Conservation (phyloP, 768 basidiomycete genomes). For the Auricularia sp. region DNA sequence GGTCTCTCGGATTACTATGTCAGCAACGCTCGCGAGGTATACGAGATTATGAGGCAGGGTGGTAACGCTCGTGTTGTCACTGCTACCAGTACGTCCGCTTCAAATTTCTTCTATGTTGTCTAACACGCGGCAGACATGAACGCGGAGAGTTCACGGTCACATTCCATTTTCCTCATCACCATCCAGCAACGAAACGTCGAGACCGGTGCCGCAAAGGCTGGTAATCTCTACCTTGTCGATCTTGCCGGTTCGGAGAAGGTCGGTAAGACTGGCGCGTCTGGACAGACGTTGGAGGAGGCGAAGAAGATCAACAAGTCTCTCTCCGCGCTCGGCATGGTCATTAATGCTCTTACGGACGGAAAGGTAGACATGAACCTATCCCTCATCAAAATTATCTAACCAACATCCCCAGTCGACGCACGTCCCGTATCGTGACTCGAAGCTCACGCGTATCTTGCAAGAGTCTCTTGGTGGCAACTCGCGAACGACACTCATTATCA, state of each 20-base stretch:
- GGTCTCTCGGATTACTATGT: conserved; percentile 97
- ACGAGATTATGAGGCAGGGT: conserved; percentile 98
- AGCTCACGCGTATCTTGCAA: conserved; percentile 97
- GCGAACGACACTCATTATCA: conserved; percentile 95
- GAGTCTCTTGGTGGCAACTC: conserved; percentile 95
- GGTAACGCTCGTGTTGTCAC: conserved; percentile 85
- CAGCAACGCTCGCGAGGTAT: conserved; percentile 88
- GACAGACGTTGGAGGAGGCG: conserved; percentile 96
- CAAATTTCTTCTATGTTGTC: background rate
- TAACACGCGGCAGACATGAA: conserved; percentile 78
- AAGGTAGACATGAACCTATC: conserved; percentile 49
- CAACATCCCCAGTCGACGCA: conserved; percentile 64
- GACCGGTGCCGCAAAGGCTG: conserved; percentile 89
- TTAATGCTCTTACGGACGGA: conserved; percentile 92
- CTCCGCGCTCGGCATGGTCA: conserved; percentile 97
- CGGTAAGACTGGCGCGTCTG: conserved; percentile 97
- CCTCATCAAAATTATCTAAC: conserved; percentile 3
- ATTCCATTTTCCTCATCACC: conserved; percentile 97
- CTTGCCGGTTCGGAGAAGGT: conserved; percentile 98
- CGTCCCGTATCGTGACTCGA: conserved; percentile 97
- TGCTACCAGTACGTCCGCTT: conserved; percentile 66
- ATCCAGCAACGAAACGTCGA: conserved; percentile 96
- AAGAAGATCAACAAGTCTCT: conserved; percentile 99
- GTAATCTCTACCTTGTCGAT: conserved; percentile 95
- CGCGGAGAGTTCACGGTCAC: conserved; percentile 96